Evolutionary conservation across 441 rosid species (phyloP).

Genomic region (Lepidium campestre): DNA sequence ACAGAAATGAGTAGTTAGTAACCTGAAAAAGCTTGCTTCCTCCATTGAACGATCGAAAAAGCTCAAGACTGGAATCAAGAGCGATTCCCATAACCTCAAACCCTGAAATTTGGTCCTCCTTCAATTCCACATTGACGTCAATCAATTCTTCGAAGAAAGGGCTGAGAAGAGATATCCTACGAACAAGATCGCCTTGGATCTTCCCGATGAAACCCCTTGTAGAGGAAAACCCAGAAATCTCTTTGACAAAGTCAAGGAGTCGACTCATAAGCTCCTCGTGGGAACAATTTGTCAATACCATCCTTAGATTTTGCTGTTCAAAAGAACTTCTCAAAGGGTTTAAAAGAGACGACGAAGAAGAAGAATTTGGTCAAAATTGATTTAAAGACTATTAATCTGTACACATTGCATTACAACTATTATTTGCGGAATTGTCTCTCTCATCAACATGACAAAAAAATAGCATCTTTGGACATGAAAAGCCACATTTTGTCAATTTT

Average conservation of each 20-base stretch:
- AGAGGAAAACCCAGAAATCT: slow-evolving; percentile 54
- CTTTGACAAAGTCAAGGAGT: slow-evolving; percentile 52
- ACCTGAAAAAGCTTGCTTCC: slow-evolving; percentile 91
- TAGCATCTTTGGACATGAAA: neutral
- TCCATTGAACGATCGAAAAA: slow-evolving; percentile 49
- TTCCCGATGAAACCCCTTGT: slow-evolving; percentile 50
- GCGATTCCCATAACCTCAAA: slow-evolving; percentile 44
- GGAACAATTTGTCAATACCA: slow-evolving; percentile 39
- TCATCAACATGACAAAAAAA: slow-evolving; percentile 5
- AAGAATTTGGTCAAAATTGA: neutral
- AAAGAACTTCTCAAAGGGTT: neutral
- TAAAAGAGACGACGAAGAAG: neutral
- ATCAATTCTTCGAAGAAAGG: slow-evolving; percentile 89
- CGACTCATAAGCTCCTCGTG: slow-evolving; percentile 38
- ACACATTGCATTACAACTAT: neutral
- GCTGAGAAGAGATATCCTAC: slow-evolving; percentile 84
- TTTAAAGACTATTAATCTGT: neutral
- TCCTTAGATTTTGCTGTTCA: neutral
- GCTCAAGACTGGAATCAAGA: slow-evolving; percentile 56
- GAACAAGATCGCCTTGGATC: slow-evolving; percentile 72
- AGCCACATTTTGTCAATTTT: slow-evolving; percentile 9
- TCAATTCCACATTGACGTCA: slow-evolving; percentile 36
- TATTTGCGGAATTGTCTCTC: neutral
- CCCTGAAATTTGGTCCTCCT: slow-evolving; percentile 42
- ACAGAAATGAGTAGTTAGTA: neutral